Base-by-base conservation (phyloP, 257 asterid genomes). In the Plantago ovata region DNA sequence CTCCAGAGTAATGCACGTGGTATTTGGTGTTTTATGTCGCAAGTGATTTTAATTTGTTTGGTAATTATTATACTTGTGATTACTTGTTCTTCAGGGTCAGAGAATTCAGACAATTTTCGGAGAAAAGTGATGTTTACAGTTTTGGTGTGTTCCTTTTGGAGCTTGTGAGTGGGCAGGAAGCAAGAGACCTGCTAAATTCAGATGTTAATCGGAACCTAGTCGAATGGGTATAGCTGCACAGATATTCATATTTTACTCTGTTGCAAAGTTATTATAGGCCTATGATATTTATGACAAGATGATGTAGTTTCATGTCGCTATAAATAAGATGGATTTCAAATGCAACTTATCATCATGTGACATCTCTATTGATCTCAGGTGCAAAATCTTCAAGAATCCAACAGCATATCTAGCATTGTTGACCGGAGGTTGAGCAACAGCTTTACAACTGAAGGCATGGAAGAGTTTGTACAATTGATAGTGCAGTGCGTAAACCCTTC, bases 121-220 rank as follows among this genome's bases (percentile, higher is more conserved):
- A 85, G 73, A 85, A 81, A 75, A 85, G 95, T 67, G 96, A 89
- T 72, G 89, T 82, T 53, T 85, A 85, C 76, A 85, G 96, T 84
- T 89, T 81, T 65, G 94, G 95, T 56, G 79, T 85, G 70, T 89
- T 89, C 68, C 95, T 89, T 67, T 65, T 89, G 89, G 95, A 89
- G 85, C 71, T 89, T 45, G 88, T 85, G 32, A 85, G 95, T 49
- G 96, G 95, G 56, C 81, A 46, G 61, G 94, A 78, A 75, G 91
- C 91, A 28, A 70, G 66, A 61, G 84, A 65, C 55, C 64, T 89
- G 67, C 73, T 81, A 53, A 64, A 80, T 63, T 67, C 87, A 47
- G 86, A 76, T 45, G 59, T 64, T 69, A 64, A 79, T 73, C 79
- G 71, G 63, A 85, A 81, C 74, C 71, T 85, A 65, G 82, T 78